Base-by-base conservation (phyloP, 306 rosid species). In the Castanea sativa region DNA sequence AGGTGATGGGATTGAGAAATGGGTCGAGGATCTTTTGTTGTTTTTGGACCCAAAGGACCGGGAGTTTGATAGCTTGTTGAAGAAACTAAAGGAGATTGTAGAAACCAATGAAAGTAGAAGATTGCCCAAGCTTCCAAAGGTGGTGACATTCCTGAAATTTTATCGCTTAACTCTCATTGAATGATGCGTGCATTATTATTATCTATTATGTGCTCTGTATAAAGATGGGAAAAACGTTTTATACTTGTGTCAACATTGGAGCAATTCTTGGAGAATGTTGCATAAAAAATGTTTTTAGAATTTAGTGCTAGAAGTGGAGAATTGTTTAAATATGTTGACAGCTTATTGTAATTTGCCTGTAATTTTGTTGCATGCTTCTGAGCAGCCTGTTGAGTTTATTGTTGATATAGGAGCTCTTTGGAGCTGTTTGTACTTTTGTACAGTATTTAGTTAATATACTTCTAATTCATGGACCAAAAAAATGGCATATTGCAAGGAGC, bases 71-170 rank as follows among this genome's bases (percentile, higher is more conserved):
- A 74, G 49, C 16, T 86, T 94, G 76, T 70, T 90, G 76, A 80
- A 72, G 84, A 90, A 84, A 79, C 83, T 92, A n/a, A 94, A 89
- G 80, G 97, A 91, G 80, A 78, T 91, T 63, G 89, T 94, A 18
- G 97, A 92, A 83, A 92, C 95, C 87, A 94, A 94, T 81, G 99
- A 91, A 80, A 88, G 90, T 82, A 92, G 97, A 83, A 90, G 97
- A 85, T 90, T 92, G 43, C 97, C 99, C 73, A 95, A 95, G 92
- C 88, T 92, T 80, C 97, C 99, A n/a, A 95, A 95, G 98, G 99
- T 95, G 81, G 78, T 67, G n/a, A 38, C 32, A 5, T 16, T 23
- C 23, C 63, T n/a, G 11, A 21, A 71, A 13, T 23, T 5, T 30
- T 27, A 15, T 65, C 70, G 16, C 64, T 52, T 27, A 59, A 18